Base-by-base conservation (phyloP, 2,329 filamentous ascomycete species). In the Xylariaceae sp. region DNA sequence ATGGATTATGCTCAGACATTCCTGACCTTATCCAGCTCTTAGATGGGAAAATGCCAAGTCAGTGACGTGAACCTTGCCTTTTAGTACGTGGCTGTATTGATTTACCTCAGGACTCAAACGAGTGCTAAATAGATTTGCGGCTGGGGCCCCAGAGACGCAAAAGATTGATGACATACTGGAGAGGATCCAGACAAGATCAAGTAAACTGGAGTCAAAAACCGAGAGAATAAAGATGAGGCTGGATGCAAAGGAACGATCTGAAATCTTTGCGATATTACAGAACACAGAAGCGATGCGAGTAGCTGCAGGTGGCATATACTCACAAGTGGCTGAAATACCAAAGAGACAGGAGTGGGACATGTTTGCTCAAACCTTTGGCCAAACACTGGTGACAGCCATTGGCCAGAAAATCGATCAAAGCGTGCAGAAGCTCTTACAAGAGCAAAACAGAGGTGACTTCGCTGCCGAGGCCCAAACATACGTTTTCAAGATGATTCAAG, bases 1-100 rank as follows among this genome's bases (percentile, higher is more conserved):
- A 49, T 4, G 42, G 36, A n/a, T 10, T 49, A n/a, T 49, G 47
- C 7, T 41, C 42, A 15, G 36, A 45, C 30, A 49, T 49, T 3
- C 47, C 47, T 7, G 42, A 44, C 19, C 36, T 49, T 7, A 49
- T 49, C n/a, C 47, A 49, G 12, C 44, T 49, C 18, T 5, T 49
- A 3, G 47, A 49, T 11, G 47, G 47, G 2, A 49, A 49, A n/a
- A n/a, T 33, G n/a, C 41, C 47, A 2, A 40, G 42, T 45, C 4
- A 45, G 47, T 41, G 11, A 35, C 10, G 32, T 10, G 14, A 14
- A 10, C 32, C 10, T 10, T 35, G 14, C 14, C 10, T 35, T 10
- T 10, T 10, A 35, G 32, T 10, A 35, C 10, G 14, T 10, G 32
- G 10, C 32, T 14, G 10, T 35, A 35, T 14, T 35, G 14, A 36